Percentiles rank a stretch among this genome's conserved stretches.
Evolutionary conservation across 306 rosid species (phyloP).

Genomic region (Vigna nakashimae): DNA sequence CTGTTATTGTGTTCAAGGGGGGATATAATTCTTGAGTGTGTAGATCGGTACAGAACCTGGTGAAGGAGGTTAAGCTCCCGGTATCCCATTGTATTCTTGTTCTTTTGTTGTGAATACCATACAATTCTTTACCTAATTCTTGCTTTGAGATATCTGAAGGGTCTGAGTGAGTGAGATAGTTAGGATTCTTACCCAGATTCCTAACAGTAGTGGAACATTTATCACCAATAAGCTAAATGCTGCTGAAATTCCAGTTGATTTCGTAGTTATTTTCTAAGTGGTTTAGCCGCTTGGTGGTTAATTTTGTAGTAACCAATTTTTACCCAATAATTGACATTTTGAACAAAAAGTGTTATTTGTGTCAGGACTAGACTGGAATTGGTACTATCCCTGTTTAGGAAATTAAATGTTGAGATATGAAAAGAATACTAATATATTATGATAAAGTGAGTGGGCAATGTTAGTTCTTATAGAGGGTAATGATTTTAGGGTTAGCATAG

Average conservation of each 20-base stretch:
- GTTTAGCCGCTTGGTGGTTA: background rate
- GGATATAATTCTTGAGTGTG: too few relatives aligned
- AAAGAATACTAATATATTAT: background rate
- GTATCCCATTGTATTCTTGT: too few relatives aligned
- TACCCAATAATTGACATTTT: background rate
- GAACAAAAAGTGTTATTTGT: constrained; percentile 19
- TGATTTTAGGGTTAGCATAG: constrained; percentile 18
- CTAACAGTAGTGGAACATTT: background rate
- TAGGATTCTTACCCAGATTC: too few relatives aligned
- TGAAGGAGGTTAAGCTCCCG: too few relatives aligned
- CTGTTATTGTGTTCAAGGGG: too few relatives aligned
- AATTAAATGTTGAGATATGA: constrained; percentile 1
- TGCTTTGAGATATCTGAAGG: too few relatives aligned
- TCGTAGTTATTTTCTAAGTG: background rate
- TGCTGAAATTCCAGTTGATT: constrained; percentile 4
- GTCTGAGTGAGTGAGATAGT: too few relatives aligned
- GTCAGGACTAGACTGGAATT: constrained; percentile 8
- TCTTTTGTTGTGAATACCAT: too few relatives aligned
- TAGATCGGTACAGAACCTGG: too few relatives aligned
- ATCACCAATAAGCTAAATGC: background rate
- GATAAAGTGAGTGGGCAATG: background rate
- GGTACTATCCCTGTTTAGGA: background rate
- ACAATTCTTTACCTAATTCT: too few relatives aligned
- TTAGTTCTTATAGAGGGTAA: background rate
- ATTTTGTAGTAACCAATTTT: background rate